Evolutionary conservation across 2,329 filamentous ascomycete genomes (phyloP), one percentile per base, ranked within the genome.

Genomic region (Aureobasidium sp.): DNA sequence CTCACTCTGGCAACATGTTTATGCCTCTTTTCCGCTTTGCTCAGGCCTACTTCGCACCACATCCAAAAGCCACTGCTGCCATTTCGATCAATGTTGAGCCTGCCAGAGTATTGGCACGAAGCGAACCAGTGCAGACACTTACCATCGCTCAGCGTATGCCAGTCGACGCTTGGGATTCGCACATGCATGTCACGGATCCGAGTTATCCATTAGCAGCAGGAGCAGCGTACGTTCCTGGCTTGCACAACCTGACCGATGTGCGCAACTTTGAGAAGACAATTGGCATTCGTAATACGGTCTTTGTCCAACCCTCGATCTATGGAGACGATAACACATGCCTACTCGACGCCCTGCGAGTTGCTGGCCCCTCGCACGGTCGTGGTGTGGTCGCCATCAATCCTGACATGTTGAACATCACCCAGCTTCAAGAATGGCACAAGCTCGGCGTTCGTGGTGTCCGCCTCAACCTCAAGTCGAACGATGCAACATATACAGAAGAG

Each of bases 171-270:
- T 85, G 83, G 82, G 82, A 85, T 67, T 80, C 78, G 51, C 83
- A 86, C 68, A 85, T 86, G 81, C 84, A 86, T 68, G 77, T 86
- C 37, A 75, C 84, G 55, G 80, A 84, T 57, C 81, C 80, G 0
- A 66, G 71, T 21, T 85, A 81, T 67, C 77, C 80, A 0, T 68
- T 84, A 10, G 71, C 74, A 29, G 61, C 74, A 10, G 66, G 72
- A 37, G 82, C 82, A 37, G 71, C 74, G 63, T 86, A 86, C 70
- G 70, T 69, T 21, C 82, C 83, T 2, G 67, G 68, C 3, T 65
- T 75, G 15, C 78, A 83, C 65, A 79, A 75, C 1, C 69, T 85
- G 10, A 66, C 73, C 8, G 74, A 84, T 37, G 81, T 81, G 19
- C 69, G 78, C 25, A 62, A 68, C 2, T 70, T 70, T 55, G 64